These are phyloP conservation scores for Saccharomyces paradoxus DNA, from an alignment of 805 yeast genomes.

Conservation along the genomic window DNA sequence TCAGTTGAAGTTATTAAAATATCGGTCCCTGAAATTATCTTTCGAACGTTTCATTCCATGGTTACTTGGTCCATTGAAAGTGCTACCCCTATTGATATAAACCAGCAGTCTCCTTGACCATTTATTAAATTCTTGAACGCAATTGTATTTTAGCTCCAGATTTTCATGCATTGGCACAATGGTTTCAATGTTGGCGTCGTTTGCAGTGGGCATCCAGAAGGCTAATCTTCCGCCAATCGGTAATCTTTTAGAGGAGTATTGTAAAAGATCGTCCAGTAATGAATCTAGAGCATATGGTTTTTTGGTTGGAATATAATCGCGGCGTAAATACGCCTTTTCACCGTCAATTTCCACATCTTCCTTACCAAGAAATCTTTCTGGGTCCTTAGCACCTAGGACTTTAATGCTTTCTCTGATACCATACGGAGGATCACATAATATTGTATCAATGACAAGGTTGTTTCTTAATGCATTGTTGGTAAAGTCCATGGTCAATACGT, in stretches of 20 bases:
- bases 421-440: constrained; percentile 95
- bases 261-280: constrained; percentile 67
- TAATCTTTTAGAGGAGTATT: constrained; percentile 63
- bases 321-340: constrained; percentile 61
- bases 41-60: constrained; percentile 36
- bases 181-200: constrained; percentile 65
- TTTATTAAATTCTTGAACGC: constrained; percentile 83
- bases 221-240: constrained; percentile 74
- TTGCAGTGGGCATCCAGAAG: constrained; percentile 97
- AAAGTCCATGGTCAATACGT: constrained; percentile 85
- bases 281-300: constrained; percentile 78
- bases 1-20: constrained; percentile 55
- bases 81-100: constrained; percentile 59
- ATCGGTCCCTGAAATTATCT: constrained; percentile 67
- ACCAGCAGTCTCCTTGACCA: constrained; percentile 88
- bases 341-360: constrained; percentile 73
- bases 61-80: constrained; percentile 43
- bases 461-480: constrained; percentile 77
- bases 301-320: constrained; percentile 86
- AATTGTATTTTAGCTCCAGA: constrained; percentile 58
- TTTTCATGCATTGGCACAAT: constrained; percentile 72
- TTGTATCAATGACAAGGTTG: constrained; percentile 60
- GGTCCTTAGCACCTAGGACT: constrained; percentile 77
- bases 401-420: constrained; percentile 94
- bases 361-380: constrained; percentile 60